Percentiles rank a stretch among this genome's conserved stretches.
Conservation (phyloP, 768 basidiomycete species). For the Clitopilus passeckerianus region DNA sequence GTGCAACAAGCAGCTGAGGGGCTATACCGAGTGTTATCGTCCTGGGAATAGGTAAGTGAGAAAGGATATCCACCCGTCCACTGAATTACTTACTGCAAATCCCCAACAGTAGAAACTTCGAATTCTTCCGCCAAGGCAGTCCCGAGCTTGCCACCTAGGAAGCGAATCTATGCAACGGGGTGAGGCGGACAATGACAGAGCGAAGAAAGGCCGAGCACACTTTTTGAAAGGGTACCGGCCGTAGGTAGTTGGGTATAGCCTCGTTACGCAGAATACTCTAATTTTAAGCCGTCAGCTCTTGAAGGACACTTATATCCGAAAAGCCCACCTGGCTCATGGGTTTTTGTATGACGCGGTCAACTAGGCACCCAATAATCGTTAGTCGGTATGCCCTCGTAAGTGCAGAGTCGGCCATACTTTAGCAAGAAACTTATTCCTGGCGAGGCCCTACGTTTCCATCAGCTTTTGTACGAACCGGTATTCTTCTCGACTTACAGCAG, state of each 20-base stretch:
- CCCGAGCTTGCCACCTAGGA: constrained; percentile 93
- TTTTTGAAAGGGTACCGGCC: constrained; percentile 86
- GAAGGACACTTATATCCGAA: background rate
- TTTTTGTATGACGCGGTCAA: constrained; percentile 90
- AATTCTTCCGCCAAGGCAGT: constrained; percentile 83
- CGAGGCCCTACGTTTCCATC: constrained; percentile 58
- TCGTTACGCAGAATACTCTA: constrained; percentile 82
- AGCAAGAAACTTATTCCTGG: constrained; percentile 91
- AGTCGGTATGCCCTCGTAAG: constrained; percentile 1
- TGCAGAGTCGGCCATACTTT: constrained; percentile 50
- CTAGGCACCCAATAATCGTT: constrained; percentile 29
- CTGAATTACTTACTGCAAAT: constrained; percentile 65
- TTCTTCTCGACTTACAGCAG: constrained; percentile 55
- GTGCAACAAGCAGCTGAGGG: background rate
- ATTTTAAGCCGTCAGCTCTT: background rate
- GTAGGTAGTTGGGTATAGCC: constrained; percentile 81
- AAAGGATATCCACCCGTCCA: background rate
- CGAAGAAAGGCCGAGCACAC: constrained; percentile 23
- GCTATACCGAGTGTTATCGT: constrained; percentile 49
- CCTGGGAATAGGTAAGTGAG: constrained; percentile 26
- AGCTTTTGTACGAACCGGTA: background rate
- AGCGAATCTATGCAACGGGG: constrained; percentile 63
- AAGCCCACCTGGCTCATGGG: constrained; percentile 71
- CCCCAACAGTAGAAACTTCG: constrained; percentile 84
- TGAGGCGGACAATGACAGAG: background rate